Base-by-base conservation (phyloP, 345 rosid species). In the Viola odorata region DNA sequence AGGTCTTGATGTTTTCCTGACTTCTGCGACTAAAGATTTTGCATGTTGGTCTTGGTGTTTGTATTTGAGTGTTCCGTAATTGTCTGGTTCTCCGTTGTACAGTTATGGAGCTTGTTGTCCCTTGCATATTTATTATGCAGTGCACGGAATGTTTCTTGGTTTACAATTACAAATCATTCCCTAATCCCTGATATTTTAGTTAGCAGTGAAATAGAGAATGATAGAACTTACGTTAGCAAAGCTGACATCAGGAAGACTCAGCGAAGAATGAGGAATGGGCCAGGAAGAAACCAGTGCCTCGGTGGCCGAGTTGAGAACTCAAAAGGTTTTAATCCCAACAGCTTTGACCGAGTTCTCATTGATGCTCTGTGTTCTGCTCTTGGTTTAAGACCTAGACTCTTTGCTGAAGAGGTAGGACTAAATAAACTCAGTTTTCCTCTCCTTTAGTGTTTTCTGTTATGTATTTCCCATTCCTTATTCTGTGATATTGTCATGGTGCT, bases 281-380 rank as follows among this genome's bases (percentile, higher is more conserved):
- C n/a, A n/a, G n/a, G n/a, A 77, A 86, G 97, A 77, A 88, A 80
- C 79, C 96, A 88, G 52, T 65, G 73, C 66, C 62, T 80, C 38
- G 96, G 97, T 62, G 91, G 88, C 38, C 78, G 85, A 75, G 95
- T 70, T 61, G 89, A 88, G 67, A 86, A 85, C 53, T 94, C 90
- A 4, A 71, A 82, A 78, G 97, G 99, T 47, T 90, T 94, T 76
- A 57, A 45, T 45, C 96, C 96, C 48, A 72, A 80, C 60, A 90
- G 96, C 78, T 94, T 94, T 58, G 97, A 94, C 74, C 75, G 99
- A 32, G 92, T 90, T 50, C 95, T 94, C 72, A 87, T 94, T 53
- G 99, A 94, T 68, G 96, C 96, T 73, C 99, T 97, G n/a, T 94
- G 99, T 66, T 94, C 99, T 69, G 97, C 99, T 74, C 99, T 94